Conservation (phyloP, 495 filamentous ascomycete species). For the Penicillium maclennaniae region DNA sequence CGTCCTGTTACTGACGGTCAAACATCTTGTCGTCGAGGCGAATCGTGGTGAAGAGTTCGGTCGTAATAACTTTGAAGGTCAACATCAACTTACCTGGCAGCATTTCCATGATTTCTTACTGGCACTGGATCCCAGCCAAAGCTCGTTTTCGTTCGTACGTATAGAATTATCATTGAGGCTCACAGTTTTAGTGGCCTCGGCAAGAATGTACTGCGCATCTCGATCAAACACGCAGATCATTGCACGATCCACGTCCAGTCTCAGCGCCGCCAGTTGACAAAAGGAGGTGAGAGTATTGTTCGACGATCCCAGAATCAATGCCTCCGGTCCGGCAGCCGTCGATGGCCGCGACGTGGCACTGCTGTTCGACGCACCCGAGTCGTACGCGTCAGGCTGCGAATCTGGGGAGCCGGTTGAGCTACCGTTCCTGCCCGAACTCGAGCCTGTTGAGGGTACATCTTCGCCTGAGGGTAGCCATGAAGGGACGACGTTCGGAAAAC, state of each 20-base stretch:
- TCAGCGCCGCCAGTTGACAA: constrained; percentile 43
- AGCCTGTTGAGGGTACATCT: constrained; percentile 3
- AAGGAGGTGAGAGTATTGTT: constrained; percentile 54
- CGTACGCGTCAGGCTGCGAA: constrained; percentile 9
- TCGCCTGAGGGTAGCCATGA: constrained; percentile 17
- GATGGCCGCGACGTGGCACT: constrained; percentile 14
- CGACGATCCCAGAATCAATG: constrained; percentile 20
- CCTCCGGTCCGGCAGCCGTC: constrained; percentile 15
- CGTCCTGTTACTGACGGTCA: constrained; percentile 15
- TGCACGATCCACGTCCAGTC: constrained; percentile 40
- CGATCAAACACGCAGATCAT: constrained; percentile 50
- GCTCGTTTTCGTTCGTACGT: constrained; percentile 27
- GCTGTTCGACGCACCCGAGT: constrained; percentile 5
- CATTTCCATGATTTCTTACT: constrained; percentile 41
- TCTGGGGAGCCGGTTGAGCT: constrained; percentile 1
- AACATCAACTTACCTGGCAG: constrained; percentile 36
- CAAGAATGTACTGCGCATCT: constrained; percentile 49
- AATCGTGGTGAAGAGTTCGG: background rate
- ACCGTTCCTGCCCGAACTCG: background rate
- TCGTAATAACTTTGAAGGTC: background rate
- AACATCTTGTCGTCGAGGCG: background rate
- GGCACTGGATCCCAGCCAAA: constrained; percentile 28
- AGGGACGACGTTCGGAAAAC: constrained; percentile 12
- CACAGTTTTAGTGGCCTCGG: constrained; percentile 48
- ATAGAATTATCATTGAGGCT: constrained; percentile 31